phyloP scores from a whole-genome alignment of 2,329 filamentous ascomycete species.

The Mycosphaerelloides madeirae region DNA sequence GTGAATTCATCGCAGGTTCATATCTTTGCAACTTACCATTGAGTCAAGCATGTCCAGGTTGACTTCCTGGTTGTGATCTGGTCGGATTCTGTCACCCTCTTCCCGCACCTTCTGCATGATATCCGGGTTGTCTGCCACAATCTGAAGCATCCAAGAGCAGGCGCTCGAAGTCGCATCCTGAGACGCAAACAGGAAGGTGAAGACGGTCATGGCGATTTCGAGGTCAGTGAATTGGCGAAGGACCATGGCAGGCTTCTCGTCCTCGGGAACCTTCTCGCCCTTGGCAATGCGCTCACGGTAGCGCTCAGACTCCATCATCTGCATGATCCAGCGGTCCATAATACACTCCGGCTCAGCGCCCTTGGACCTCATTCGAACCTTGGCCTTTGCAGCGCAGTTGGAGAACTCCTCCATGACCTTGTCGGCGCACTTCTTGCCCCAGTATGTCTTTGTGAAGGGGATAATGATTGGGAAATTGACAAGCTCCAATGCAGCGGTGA shows the following conservation, averaged over 20 bases:
- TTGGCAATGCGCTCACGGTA: slow-evolving; percentile 75
- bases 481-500: slow-evolving; percentile 89
- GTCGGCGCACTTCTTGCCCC: slow-evolving; percentile 90
- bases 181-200: slow-evolving; percentile 64
- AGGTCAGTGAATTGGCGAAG: slow-evolving; percentile 87
- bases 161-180: slow-evolving; percentile 96
- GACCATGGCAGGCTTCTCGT: slow-evolving; percentile 76
- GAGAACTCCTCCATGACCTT: slow-evolving; percentile 86
- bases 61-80: slow-evolving; percentile 38
- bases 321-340: slow-evolving; percentile 89
- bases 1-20: neutral
- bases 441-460: slow-evolving; percentile 93
- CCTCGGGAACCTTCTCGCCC: slow-evolving; percentile 60
- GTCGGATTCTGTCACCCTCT: slow-evolving; percentile 48
- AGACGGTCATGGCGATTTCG: slow-evolving; percentile 88
- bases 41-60: slow-evolving; percentile 83
- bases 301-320: slow-evolving; percentile 77
- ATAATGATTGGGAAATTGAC: slow-evolving; percentile 98
- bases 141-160: slow-evolving; percentile 91
- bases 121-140: slow-evolving; percentile 89
- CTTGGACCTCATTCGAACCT: slow-evolving; percentile 69
- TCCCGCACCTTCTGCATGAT: slow-evolving; percentile 83
- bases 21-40: slow-evolving; percentile 43
- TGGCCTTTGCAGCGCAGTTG: slow-evolving; percentile 89
- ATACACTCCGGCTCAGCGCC: slow-evolving; percentile 86